Base-by-base conservation (phyloP, 768 basidiomycete genomes). In the Peribolospora baueri region DNA sequence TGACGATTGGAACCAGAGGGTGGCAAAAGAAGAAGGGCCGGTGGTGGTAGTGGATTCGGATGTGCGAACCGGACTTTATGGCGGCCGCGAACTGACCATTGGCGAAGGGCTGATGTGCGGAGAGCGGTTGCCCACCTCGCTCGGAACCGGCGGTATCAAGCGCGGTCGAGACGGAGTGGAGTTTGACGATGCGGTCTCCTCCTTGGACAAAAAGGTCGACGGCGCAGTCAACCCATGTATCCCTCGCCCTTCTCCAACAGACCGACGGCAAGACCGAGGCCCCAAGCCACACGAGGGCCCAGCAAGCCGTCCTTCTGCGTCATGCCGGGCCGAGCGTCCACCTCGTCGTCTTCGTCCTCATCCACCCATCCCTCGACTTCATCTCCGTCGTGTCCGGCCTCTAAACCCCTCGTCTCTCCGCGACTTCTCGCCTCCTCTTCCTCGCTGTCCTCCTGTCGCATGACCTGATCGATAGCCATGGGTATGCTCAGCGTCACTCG, bases 401-500 rank as follows among this genome's bases (percentile, higher is more conserved):
- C 25, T 25, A 25, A 8, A 10, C 42, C 9, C 38, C 42, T n/a
- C 38, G 11, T 40, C 25, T 10, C 5, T 5, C 25, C 25, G 25
- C 52, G n/a, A 14, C 51, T 4, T 50, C 39, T 36, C 25, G 25
- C 25, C 25, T 48, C 48, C 7, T 47, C 43, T 10, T 50, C 54
- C 8, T 50, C 56, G 9, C 36, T 42, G 13, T 37, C 36, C 37
- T 65, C 64, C 48, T 77, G 73, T 42, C 71, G 70, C 56, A 85
- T 68, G 0, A 81, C 82, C 47, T 69, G 71, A 63, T 87, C 84
- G 13, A 86, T 71, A 0, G 75, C 78, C 56, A 83, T 74, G 3
- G 83, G 83, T 7, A 85, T 73, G 50, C 72, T 75, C 54, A 86
- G 73, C 4, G 81, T 79, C 61, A 84, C 79, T 14, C 84, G 76